Percentiles rank a stretch among this genome's conserved stretches.
These are phyloP conservation scores for Rhipidocladum racemiflorum DNA, from an alignment of 176 grass and related monocot genomes.

Conservation along the genomic window DNA sequence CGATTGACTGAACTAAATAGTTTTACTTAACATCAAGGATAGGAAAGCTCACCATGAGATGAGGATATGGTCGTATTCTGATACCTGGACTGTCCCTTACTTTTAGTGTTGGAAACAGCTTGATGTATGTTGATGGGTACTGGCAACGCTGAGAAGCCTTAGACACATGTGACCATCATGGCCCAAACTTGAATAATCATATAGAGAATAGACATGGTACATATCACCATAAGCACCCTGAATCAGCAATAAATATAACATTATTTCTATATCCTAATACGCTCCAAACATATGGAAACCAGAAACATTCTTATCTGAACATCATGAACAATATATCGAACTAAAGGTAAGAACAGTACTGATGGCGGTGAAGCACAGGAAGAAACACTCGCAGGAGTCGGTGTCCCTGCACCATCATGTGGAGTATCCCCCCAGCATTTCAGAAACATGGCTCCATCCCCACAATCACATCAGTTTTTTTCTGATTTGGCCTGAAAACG, in stretches of 20 bases:
- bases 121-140: constrained; percentile 43
- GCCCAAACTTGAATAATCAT: no score
- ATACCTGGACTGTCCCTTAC: constrained; percentile 32
- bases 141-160: no score
- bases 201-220: no score
- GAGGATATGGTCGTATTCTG: constrained; percentile 27
- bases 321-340: neutral
- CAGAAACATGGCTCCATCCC: neutral
- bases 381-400: constrained; percentile 32
- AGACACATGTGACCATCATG: no score
- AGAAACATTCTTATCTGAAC: neutral
- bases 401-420: no score
- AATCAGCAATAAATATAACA: constrained; percentile 1
- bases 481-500: constrained; percentile 38
- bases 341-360: neutral
- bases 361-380: neutral
- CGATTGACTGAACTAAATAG: neutral
- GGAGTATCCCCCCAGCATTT: no score
- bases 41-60: constrained; percentile 21
- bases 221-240: no score
- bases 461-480: neutral
- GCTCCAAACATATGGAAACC: neutral
- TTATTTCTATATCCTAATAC: neutral
- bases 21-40: neutral
- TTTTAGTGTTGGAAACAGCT: constrained; percentile 35